Conservation (phyloP, 1,284 basidiomycete species). For the Boletus mariae region DNA sequence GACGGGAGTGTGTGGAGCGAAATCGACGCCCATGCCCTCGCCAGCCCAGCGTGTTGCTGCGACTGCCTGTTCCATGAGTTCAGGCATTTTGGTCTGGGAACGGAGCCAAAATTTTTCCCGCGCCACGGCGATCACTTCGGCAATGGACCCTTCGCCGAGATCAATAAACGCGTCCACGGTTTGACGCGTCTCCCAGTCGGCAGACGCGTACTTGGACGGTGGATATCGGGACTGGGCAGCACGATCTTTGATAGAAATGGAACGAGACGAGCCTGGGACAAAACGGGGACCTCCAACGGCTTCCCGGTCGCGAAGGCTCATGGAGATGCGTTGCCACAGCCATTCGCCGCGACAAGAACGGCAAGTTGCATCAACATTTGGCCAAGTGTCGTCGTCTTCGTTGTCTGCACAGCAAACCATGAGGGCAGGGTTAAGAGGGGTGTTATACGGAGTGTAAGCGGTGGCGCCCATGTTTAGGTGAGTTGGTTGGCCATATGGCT, state of each 20-base stretch:
- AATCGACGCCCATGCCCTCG: constrained; percentile 36
- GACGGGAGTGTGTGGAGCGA: constrained; percentile 21
- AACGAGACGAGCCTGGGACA: constrained; percentile 23
- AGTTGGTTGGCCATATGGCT: constrained; percentile 26
- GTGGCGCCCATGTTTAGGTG: constrained; percentile 24
- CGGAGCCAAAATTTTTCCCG: constrained; percentile 69
- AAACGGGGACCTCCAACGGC: constrained; percentile 51
- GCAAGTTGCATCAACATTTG: constrained; percentile 61
- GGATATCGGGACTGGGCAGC: constrained; percentile 21
- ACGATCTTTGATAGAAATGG: constrained; percentile 17
- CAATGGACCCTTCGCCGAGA: constrained; percentile 63
- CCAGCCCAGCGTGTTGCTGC: constrained; percentile 53
- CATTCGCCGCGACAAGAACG: constrained; percentile 57
- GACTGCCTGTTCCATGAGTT: constrained; percentile 62
- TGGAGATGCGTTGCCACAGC: constrained; percentile 53
- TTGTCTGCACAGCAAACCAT: constrained; percentile 58
- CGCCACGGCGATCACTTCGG: constrained; percentile 56
- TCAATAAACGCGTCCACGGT: constrained; percentile 64
- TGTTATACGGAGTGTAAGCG: constrained; percentile 26
- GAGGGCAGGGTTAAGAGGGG: constrained; percentile 26
- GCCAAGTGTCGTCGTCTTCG: constrained; percentile 67
- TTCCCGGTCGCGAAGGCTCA: constrained; percentile 48
- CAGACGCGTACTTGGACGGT: constrained; percentile 33
- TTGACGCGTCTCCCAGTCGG: constrained; percentile 66
- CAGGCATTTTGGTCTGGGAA: constrained; percentile 56